Evolutionary conservation across 2,329 filamentous ascomycete species (phyloP).

Genomic region (Epichloe elymi): DNA sequence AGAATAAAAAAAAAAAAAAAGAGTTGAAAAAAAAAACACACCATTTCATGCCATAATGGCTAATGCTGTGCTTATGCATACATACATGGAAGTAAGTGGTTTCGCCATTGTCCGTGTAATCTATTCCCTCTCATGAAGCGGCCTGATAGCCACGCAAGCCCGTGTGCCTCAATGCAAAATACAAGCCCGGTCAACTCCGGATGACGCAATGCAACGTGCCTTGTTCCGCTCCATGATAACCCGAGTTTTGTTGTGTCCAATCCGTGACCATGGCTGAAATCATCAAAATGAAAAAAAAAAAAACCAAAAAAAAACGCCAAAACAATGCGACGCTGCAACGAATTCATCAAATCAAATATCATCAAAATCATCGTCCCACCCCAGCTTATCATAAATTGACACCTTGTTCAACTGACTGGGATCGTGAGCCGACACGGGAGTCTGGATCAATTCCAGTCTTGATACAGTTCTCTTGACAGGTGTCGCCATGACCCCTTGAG

Average conservation of each 20-base stretch:
- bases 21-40: too few relatives aligned
- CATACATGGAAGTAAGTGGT: not conserved
- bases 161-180: not conserved
- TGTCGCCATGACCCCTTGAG: constrained; percentile 22
- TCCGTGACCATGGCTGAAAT: not conserved
- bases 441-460: constrained; percentile 7
- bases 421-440: constrained; percentile 8
- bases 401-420: constrained; percentile 14
- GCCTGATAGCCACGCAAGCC: not conserved
- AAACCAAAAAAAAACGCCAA: constrained; percentile 3
- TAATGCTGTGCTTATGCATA: not conserved
- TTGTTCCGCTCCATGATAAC: not conserved
- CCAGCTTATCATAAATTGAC: constrained; percentile 41
- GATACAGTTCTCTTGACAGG: constrained; percentile 23
- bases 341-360: constrained; percentile 23
- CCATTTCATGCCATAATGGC: not conserved
- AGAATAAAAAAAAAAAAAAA: not conserved
- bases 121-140: not conserved
- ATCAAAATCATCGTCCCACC: constrained; percentile 46
- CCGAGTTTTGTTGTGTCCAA: not conserved
- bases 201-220: not conserved
- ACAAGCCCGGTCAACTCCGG: not conserved
- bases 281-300: not conserved
- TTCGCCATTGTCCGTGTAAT: not conserved
- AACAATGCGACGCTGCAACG: constrained; percentile 1